Evolutionary conservation across 176 grass and related monocot species (phyloP).

Genomic region (Triticum turgidum): DNA sequence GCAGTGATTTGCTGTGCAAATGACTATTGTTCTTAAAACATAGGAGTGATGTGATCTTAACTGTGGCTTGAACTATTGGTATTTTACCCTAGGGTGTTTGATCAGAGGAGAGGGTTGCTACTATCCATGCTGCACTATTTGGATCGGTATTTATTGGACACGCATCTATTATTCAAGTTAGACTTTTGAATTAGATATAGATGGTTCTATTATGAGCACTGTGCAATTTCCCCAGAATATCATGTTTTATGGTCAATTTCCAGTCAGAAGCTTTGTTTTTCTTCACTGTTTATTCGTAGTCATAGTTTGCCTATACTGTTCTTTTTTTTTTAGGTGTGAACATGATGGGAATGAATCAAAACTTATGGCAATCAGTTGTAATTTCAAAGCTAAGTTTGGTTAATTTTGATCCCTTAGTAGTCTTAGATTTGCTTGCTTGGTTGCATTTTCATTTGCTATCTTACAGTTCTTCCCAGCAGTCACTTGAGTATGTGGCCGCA

Average conservation of each 20-base stretch:
- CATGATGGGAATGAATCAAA: background rate
- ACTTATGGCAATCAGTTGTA: background rate
- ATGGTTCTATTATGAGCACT: background rate
- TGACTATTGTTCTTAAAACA: background rate
- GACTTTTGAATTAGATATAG: background rate
- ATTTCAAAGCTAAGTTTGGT: slow-evolving; percentile 9
- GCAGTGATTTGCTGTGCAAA: background rate
- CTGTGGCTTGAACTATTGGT: background rate
- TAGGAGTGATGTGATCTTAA: background rate
- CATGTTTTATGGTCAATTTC: slow-evolving; percentile 7
- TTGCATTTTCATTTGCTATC: background rate
- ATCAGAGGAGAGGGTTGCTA: background rate
- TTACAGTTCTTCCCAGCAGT: background rate
- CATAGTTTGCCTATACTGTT: background rate
- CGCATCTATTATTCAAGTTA: background rate
- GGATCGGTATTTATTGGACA: background rate
- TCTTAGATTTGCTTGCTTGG: background rate
- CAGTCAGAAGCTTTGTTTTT: background rate
- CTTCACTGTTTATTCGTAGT: background rate
- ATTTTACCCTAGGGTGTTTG: background rate
- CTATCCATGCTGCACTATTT: background rate
- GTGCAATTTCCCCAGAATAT: background rate
- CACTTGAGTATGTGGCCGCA: background rate
- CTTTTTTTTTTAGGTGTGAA: background rate
- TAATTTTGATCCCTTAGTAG: slow-evolving; percentile 14